Evolutionary conservation across 2,329 filamentous ascomycete genomes (phyloP).

Genomic region (Drechslera avenae): DNA sequence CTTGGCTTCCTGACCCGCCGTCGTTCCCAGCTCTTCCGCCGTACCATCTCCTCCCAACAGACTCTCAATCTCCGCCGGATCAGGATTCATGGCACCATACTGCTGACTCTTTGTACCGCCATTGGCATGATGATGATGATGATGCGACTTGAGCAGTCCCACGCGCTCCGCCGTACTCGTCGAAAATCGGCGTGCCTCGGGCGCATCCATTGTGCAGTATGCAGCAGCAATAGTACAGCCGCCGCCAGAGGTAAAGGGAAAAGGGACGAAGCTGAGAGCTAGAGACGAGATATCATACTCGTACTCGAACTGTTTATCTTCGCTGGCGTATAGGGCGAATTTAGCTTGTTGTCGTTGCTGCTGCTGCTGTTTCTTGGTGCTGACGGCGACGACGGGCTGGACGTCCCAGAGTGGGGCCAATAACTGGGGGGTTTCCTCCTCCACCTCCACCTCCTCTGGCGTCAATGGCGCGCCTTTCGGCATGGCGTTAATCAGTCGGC

Average conservation of each 20-base stretch:
- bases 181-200: constrained; percentile 40
- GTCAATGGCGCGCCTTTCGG: constrained; percentile 13
- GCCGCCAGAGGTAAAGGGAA: constrained; percentile 29
- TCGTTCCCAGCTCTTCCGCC: constrained; percentile 30
- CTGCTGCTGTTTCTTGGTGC: constrained; percentile 5
- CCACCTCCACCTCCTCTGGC: constrained; percentile 5
- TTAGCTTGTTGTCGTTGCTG: not conserved
- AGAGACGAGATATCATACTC: constrained; percentile 32
- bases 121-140: constrained; percentile 18
- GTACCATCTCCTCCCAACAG: constrained; percentile 30
- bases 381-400: not conserved
- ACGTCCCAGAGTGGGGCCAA: constrained; percentile 17
- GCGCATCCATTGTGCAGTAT: constrained; percentile 38
- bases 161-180: constrained; percentile 34
- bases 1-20: constrained; percentile 36
- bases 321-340: constrained; percentile 1
- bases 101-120: constrained; percentile 24
- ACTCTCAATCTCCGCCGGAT: constrained; percentile 35
- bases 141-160: constrained; percentile 31
- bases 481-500: constrained; percentile 21
- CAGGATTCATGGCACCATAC: constrained; percentile 36
- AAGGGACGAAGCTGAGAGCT: constrained; percentile 29
- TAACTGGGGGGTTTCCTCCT: constrained; percentile 1
- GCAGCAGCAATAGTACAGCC: constrained; percentile 3
- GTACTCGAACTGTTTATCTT: constrained; percentile 6